These are phyloP conservation scores for Exsudoporus floridanus DNA, from an alignment of 1,284 basidiomycete genomes.

Conservation along the genomic window DNA sequence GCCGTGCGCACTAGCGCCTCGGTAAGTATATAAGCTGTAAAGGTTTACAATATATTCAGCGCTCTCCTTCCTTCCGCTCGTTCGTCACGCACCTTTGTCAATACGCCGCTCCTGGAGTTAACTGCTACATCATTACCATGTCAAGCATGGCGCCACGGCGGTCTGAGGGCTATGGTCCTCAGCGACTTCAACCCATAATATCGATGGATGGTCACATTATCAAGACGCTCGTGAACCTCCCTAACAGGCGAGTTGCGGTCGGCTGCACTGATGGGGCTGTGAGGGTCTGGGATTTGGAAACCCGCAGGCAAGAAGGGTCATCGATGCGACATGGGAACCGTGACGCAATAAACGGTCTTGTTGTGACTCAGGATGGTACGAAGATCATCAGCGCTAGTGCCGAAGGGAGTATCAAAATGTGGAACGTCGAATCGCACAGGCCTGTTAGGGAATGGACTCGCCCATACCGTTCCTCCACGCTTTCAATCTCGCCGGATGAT, in stretches of 20 bases:
- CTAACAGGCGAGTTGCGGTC: neutral
- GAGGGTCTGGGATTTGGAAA: neutral
- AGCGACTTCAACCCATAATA: neutral
- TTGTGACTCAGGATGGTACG: neutral
- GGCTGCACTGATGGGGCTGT: neutral
- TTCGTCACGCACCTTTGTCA: neutral
- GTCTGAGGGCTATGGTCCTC: neutral
- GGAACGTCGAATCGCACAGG: slow-evolving; percentile 1
- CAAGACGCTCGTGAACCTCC: neutral
- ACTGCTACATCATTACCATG: neutral
- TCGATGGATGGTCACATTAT: neutral
- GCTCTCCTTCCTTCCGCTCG: too few relatives aligned
- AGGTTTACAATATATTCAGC: neutral
- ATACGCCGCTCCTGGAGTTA: neutral
- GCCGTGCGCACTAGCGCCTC: too few relatives aligned
- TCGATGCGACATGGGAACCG: neutral
- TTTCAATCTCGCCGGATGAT: slow-evolving; percentile 7
- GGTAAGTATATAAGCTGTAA: neutral
- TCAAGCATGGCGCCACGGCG: neutral
- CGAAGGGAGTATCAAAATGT: neutral
- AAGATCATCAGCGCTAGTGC: neutral
- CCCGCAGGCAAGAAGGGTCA: neutral
- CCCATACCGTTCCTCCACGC: fast-evolving
- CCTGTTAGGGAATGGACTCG: neutral
- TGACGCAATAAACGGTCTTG: neutral